Percentiles rank a stretch among this genome's conserved stretches.
Conservation (phyloP, 495 filamentous ascomycete genomes). For the Hyaloscypha hepaticicola region DNA sequence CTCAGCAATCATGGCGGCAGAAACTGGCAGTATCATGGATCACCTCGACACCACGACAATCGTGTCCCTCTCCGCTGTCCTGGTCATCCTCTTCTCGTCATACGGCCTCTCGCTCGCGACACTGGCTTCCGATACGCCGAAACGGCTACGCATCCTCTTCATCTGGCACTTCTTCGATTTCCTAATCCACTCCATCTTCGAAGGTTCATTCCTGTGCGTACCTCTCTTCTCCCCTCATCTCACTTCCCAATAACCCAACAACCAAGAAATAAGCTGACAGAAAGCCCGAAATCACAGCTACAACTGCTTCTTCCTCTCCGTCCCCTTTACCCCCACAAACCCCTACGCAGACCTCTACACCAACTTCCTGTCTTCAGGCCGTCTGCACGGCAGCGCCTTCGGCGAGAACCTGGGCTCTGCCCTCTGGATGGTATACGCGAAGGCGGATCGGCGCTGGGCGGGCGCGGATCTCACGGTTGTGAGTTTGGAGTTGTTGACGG, state of each 20-base stretch:
- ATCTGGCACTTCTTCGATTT: conserved; percentile 94
- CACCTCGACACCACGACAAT: conserved; percentile 54
- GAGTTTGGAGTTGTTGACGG: conserved; percentile 82
- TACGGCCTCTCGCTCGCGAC: conserved; percentile 43
- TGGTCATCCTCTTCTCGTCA: conserved; percentile 47
- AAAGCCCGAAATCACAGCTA: too few relatives aligned
- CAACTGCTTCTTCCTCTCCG: conserved; percentile 82
- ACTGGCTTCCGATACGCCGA: conserved; percentile 40
- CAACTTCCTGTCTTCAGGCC: conserved; percentile 43
- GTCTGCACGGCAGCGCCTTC: conserved; percentile 73
- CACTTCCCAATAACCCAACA: too few relatives aligned
- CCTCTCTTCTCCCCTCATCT: too few relatives aligned
- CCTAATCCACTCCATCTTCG: conserved; percentile 83
- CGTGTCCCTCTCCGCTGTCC: conserved; percentile 49
- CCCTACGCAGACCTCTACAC: conserved; percentile 24
- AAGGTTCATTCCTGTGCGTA: conserved; percentile 89
- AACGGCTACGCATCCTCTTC: conserved; percentile 67
- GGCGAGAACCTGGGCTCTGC: conserved; percentile 41
- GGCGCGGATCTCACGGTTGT: conserved; percentile 76
- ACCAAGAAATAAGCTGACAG: too few relatives aligned
- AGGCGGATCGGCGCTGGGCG: conserved; percentile 82
- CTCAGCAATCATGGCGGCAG: background rate
- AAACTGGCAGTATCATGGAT: conserved; percentile 15
- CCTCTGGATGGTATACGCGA: conserved; percentile 91
- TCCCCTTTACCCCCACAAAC: conserved; percentile 40